A percentile compares a stretch with the other conserved stretches of the same genome.
Evolutionary conservation across 371 early-diverging fungal genomes (phyloP).

Genomic region (Capniomyces stellatus): DNA sequence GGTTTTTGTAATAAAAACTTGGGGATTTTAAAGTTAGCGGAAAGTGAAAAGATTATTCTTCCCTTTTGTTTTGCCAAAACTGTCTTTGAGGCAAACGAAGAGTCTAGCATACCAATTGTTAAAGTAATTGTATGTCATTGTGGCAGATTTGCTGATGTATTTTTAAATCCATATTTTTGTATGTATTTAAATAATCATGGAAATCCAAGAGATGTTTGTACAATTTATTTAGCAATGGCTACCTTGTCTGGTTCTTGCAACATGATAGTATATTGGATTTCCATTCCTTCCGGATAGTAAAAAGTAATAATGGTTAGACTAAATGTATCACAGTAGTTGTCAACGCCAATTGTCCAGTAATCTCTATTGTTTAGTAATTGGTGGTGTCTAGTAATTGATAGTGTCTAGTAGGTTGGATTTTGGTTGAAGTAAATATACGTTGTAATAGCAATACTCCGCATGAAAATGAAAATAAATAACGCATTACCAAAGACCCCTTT

Average conservation of each 20-base stretch:
- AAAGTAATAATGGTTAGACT: constrained; percentile 45
- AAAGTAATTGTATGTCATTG: no score
- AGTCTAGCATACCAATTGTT: no score
- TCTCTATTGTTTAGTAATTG: background rate
- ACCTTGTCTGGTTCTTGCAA: constrained; percentile 31
- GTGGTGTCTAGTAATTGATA: background rate
- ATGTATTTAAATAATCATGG: background rate
- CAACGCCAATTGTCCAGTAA: background rate
- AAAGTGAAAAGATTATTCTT: constrained; percentile 30
- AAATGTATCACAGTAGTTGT: background rate
- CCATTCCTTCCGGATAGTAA: constrained; percentile 35
- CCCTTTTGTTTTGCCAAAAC: constrained; percentile 35
- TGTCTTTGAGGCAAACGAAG: constrained; percentile 24
- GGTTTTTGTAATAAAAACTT: background rate
- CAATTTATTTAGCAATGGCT: background rate
- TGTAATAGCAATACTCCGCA: background rate
- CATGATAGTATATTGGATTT: constrained; percentile 35
- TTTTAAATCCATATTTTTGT: background rate
- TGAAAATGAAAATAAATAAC: background rate
- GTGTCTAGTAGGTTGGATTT: background rate
- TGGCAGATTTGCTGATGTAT: no score
- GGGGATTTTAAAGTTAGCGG: constrained; percentile 26
- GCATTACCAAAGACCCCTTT: constrained; percentile 2
- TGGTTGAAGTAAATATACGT: background rate
- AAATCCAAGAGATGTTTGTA: background rate